Percentiles rank a stretch among this genome's conserved stretches.
Evolutionary conservation across 2,329 filamentous ascomycete genomes (phyloP).

Genomic region (Fusarium paranaense): DNA sequence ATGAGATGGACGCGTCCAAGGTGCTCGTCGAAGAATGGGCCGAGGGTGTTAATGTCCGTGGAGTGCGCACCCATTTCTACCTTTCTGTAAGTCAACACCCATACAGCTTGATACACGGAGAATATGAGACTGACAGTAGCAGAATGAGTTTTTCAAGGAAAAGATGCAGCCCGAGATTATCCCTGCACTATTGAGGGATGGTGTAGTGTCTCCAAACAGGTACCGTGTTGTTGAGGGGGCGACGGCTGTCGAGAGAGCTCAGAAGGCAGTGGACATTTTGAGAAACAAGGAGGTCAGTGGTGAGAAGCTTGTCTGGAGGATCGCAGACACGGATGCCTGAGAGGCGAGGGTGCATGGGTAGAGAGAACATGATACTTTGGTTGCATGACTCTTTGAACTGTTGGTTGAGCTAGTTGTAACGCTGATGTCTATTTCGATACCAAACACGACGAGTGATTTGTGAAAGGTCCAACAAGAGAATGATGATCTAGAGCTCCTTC

Average conservation of each 20-base stretch:
- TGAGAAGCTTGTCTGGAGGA: constrained; percentile 55
- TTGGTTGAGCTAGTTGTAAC: neutral
- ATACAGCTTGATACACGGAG: neutral
- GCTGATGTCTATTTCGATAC: neutral
- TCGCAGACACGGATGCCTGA: constrained; percentile 27
- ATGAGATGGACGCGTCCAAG: constrained; percentile 63
- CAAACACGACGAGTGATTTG: neutral
- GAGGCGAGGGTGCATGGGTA: neutral
- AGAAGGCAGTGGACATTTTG: constrained; percentile 51
- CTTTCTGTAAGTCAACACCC: constrained; percentile 34
- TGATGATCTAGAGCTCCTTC: neutral
- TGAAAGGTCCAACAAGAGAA: neutral
- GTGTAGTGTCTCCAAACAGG: constrained; percentile 55
- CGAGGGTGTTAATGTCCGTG: constrained; percentile 62
- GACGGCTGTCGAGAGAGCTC: constrained; percentile 52
- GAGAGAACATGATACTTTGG: neutral
- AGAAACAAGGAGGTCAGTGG: constrained; percentile 54
- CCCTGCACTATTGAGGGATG: constrained; percentile 57
- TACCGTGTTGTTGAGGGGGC: constrained; percentile 56
- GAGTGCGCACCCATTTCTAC: constrained; percentile 58
- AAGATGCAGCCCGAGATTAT: constrained; percentile 67
- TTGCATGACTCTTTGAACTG: neutral
- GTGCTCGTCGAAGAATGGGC: constrained; percentile 58
- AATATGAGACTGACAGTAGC: constrained; percentile 2
- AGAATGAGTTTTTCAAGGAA: constrained; percentile 68